Evolutionary conservation across 345 rosid species (phyloP).

Genomic region (Sonneratia alba): DNA sequence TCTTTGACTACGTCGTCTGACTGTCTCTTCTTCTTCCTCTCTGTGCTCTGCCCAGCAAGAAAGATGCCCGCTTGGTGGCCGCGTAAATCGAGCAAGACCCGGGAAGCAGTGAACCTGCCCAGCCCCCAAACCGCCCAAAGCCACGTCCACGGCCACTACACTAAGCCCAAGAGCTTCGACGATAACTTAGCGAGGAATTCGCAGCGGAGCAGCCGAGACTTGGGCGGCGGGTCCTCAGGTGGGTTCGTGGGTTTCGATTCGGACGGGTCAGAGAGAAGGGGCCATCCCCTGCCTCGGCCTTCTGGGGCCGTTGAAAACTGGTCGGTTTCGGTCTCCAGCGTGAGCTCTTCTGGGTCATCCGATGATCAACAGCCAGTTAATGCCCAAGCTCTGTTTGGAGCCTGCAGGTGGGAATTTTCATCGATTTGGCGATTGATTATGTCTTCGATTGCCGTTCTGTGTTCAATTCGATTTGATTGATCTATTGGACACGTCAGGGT

Average conservation of each 20-base stretch:
- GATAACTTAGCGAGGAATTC: slow-evolving; percentile 31
- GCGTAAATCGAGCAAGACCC: slow-evolving; percentile 46
- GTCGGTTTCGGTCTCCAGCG: slow-evolving; percentile 35
- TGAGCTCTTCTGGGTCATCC: slow-evolving; percentile 77
- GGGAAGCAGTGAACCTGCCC: slow-evolving; percentile 25
- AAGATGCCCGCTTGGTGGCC: slow-evolving; percentile 84
- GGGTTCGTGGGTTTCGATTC: slow-evolving; percentile 67
- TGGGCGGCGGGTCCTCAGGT: slow-evolving; percentile 37
- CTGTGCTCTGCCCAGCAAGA: not conserved
- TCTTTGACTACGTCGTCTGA: slow-evolving; percentile 6
- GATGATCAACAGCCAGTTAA: slow-evolving; percentile 44
- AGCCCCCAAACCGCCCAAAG: slow-evolving; percentile 7
- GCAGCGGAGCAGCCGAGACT: slow-evolving; percentile 38
- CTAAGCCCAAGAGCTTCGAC: slow-evolving; percentile 28
- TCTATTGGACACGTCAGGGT: not conserved
- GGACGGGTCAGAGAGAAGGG: slow-evolving; percentile 45
- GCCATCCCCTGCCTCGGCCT: slow-evolving; percentile 77
- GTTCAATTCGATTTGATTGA: not conserved
- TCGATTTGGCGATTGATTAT: slow-evolving; percentile 4
- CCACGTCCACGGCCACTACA: slow-evolving; percentile 13
- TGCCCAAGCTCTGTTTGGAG: slow-evolving; percentile 34
- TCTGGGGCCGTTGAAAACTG: slow-evolving; percentile 20
- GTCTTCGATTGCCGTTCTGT: not conserved
- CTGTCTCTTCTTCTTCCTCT: not conserved
- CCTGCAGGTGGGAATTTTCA: slow-evolving; percentile 35